These are phyloP conservation scores for Durusdinium trenchii DNA, from an alignment of 73 alveolate species.

Conservation along the genomic window DNA sequence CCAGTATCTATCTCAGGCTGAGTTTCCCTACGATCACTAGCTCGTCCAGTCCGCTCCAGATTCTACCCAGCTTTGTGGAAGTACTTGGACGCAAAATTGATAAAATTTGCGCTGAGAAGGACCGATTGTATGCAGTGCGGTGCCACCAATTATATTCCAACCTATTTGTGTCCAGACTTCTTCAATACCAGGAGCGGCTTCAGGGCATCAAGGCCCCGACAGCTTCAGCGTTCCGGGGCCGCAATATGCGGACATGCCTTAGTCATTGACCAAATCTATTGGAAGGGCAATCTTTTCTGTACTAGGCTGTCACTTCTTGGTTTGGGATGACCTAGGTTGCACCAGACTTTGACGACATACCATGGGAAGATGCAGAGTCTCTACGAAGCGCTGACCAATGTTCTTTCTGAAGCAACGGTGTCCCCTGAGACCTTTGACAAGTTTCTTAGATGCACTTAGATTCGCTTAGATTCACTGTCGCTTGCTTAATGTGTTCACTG, in stretches of 20 bases:
- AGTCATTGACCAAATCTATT: not conserved
- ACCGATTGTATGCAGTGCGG: not conserved
- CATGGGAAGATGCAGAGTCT: not conserved
- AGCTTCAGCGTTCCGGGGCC: not conserved
- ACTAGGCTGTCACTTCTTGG: not conserved
- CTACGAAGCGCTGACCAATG: not conserved
- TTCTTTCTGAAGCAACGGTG: not conserved
- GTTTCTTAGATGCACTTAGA: not conserved
- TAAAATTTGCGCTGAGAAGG: not conserved
- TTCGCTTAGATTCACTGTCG: not conserved
- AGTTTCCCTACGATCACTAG: not conserved
- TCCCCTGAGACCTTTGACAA: not conserved
- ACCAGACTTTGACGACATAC: not conserved
- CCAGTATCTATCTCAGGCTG: not conserved
- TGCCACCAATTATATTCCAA: not conserved
- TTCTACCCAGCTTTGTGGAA: not conserved
- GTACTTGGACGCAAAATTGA: not conserved
- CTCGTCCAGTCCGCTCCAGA: not conserved
- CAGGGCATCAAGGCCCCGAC: not conserved
- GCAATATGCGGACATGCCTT: no score
- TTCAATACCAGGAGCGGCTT: conserved; percentile 35
- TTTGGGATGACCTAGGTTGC: not conserved
- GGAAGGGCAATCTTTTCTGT: not conserved
- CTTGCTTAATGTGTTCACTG: not conserved
- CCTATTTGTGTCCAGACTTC: no score